phyloP scores from a whole-genome alignment of 2,329 filamentous ascomycete genomes.

The Ophiostoma populinum region DNA sequence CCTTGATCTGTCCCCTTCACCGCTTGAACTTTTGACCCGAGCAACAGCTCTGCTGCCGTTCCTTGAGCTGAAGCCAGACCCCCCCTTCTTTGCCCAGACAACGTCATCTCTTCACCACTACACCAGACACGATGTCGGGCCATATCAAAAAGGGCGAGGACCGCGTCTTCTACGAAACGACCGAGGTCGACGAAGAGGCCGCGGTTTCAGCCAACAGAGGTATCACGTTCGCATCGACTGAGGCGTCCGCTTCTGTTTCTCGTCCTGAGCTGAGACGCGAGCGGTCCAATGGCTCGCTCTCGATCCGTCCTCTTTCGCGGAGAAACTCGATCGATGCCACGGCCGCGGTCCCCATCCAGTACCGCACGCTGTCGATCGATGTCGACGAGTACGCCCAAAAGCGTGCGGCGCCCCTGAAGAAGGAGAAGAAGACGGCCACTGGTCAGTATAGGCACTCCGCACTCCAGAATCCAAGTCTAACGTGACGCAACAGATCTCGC shows the following conservation, averaged over 20 bases:
- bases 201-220: background rate
- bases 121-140: conserved; percentile 4
- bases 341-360: conserved; percentile 32
- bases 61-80: too few species aligned
- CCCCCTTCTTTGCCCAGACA: background rate
- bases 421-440: conserved; percentile 15
- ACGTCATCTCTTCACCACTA: background rate
- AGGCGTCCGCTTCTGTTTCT: background rate
- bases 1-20: too few species aligned
- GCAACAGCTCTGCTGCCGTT: too few species aligned
- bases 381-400: conserved; percentile 34
- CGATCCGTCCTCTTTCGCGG: conserved; percentile 9
- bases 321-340: conserved; percentile 22
- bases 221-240: background rate
- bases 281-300: conserved; percentile 8
- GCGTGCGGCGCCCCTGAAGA: conserved; percentile 28
- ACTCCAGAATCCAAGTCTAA: too few species aligned
- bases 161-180: conserved; percentile 5
- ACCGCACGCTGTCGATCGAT: conserved; percentile 36
- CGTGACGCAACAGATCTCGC: conserved; percentile 43
- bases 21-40: too few species aligned
- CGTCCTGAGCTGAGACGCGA: conserved; percentile 4
- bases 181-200: conserved; percentile 6
- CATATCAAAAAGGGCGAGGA: conserved; percentile 2
- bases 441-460: too few species aligned